Evolutionary conservation across 2,329 filamentous ascomycete species (phyloP).

Genomic region (Verticillium tricorpus): DNA sequence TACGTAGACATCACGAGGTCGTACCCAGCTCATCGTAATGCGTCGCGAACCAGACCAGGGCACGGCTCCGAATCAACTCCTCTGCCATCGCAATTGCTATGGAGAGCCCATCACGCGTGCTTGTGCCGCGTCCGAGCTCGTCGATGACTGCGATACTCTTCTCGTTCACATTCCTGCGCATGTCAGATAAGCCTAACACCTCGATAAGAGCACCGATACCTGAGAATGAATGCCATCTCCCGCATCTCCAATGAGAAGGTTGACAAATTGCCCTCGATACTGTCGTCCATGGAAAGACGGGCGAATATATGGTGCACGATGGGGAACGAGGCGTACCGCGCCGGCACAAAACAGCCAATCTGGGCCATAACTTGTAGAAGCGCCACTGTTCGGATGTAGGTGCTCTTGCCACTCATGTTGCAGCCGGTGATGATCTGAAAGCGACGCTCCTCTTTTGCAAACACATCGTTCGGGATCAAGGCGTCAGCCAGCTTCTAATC

Average conservation of each 20-base stretch:
- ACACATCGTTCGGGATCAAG: constrained; percentile 88
- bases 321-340: constrained; percentile 75
- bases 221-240: constrained; percentile 88
- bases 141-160: constrained; percentile 81
- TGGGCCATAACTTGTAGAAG: constrained; percentile 91
- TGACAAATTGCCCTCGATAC: constrained; percentile 83
- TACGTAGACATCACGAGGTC: constrained; percentile 4
- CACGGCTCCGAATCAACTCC: constrained; percentile 72
- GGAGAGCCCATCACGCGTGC: constrained; percentile 79
- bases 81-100: constrained; percentile 91
- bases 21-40: constrained; percentile 77
- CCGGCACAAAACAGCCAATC: constrained; percentile 86
- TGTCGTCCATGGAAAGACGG: constrained; percentile 80
- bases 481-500: constrained; percentile 31
- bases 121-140: constrained; percentile 87
- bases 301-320: constrained; percentile 83
- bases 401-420: constrained; percentile 98
- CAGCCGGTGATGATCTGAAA: constrained; percentile 94
- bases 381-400: constrained; percentile 83
- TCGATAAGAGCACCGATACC: constrained; percentile 25
- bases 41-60: constrained; percentile 87
- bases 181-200: not conserved
- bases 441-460: constrained; percentile 70
- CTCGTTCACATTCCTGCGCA: constrained; percentile 64
- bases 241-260: constrained; percentile 95